Evolutionary conservation across 148 eudicot species (phyloP), one percentile per base, ranked within the genome.

Genomic region (Silene uniflora): DNA sequence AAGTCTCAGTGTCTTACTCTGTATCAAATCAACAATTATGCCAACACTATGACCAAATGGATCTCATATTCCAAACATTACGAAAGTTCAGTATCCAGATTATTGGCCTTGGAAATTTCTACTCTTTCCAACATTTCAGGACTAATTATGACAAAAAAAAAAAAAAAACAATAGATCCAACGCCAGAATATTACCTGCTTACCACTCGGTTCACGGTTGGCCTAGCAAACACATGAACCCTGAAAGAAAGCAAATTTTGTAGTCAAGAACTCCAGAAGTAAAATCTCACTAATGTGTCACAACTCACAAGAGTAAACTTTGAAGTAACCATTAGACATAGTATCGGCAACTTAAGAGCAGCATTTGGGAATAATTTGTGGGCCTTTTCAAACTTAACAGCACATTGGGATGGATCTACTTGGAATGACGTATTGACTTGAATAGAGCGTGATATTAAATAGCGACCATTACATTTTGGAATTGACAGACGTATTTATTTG

Each of bases 141-240:
- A 66, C 1, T 11, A 63, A 29, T 29, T 66, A 32, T 39, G 7
- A 52, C 17, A 52, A 49, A 0, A 49, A 58, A 1, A 0, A 49
- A 58, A 1, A 60, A 4, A 7, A 2, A 27, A 69, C 10, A 44
- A 22, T 69, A 10, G 29, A 47, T 69, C 58, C 72, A 47, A 46
- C 59, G 32, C 24, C 7, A 29, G 16, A 42, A 61, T 11, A 71
- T 72, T 91, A 95, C 98, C 98, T 92, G 86, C 82, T 90, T 42
- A 88, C 97, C 67, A 95, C 88, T 55, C 98, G 97, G 84, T 81
- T 95, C 60, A 90, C 85, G 21, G 93, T 88, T 78, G 96, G 98
- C 83, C 90, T 89, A 81, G 87, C 83, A 78, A 95, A 95, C 69
- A 86, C 79, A 82, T 92, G 96, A 70, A 95, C 93, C 89, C 98